phyloP scores from a whole-genome alignment of 2,329 filamentous ascomycete genomes.

The Colletotrichum sp. region DNA sequence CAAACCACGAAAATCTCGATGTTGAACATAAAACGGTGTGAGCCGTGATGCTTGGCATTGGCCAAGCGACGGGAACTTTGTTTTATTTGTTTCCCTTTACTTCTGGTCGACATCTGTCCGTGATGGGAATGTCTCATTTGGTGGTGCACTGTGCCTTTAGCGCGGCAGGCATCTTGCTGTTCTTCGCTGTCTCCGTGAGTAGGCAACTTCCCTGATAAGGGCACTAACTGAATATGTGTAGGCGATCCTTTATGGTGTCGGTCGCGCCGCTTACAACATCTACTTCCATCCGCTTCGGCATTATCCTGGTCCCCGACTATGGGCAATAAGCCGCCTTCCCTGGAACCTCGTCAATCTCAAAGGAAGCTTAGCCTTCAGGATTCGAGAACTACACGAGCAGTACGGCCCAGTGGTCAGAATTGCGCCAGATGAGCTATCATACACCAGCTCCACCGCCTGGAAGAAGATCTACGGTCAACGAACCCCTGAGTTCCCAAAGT shows the following conservation, averaged over 20 bases:
- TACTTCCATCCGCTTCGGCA: constrained; percentile 62
- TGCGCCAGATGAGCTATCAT: constrained; percentile 28
- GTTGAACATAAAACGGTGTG: neutral
- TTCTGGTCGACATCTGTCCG: neutral
- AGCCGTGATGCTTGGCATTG: neutral
- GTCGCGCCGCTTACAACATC: constrained; percentile 31
- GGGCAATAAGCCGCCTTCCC: constrained; percentile 48
- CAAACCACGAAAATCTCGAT: neutral
- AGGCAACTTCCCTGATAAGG: neutral
- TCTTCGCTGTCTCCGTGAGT: neutral
- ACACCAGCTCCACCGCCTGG: constrained; percentile 13
- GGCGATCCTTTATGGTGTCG: neutral
- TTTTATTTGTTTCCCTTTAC: neutral
- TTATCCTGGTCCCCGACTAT: constrained; percentile 75
- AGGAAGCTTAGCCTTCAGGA: constrained; percentile 45
- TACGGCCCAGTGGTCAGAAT: constrained; percentile 36
- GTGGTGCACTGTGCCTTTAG: neutral
- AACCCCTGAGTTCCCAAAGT: constrained; percentile 8
- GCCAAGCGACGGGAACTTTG: neutral
- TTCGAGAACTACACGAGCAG: constrained; percentile 40
- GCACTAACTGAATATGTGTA: neutral
- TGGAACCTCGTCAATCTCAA: constrained; percentile 46
- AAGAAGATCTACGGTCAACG: constrained; percentile 19
- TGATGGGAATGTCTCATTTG: neutral
- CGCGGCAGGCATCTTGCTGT: neutral